phyloP scores from a whole-genome alignment of 2,329 filamentous ascomycete species.

The Diaporthe australafricana region DNA sequence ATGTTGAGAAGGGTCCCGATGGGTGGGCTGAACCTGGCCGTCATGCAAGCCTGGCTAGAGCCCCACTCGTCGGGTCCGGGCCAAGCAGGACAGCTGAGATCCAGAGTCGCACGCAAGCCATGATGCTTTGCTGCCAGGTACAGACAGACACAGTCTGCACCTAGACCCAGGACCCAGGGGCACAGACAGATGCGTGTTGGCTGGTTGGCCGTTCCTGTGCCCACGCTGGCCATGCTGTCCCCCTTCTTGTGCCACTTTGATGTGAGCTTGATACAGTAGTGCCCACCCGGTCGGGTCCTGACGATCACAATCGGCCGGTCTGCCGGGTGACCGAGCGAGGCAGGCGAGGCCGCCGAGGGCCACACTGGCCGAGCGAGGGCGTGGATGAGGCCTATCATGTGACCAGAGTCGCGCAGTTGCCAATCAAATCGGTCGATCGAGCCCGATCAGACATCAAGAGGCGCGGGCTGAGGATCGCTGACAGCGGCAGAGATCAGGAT shows the following conservation, averaged over 20 bases:
- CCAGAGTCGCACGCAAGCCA: conserved; percentile 8
- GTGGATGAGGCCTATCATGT: conserved; percentile 8
- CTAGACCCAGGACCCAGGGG: not conserved
- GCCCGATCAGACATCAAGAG: conserved; percentile 17
- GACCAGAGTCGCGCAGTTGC: not conserved
- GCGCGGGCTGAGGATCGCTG: conserved; percentile 30
- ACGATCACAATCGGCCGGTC: not conserved
- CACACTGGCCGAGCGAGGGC: not conserved
- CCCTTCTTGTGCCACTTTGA: not conserved
- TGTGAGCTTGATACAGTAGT: conserved; percentile 2
- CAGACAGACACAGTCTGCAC: not conserved
- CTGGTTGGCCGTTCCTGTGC: too few relatives aligned
- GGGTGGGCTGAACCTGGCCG: conserved; percentile 15
- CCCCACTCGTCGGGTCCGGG: not conserved
- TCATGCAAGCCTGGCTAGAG: not conserved
- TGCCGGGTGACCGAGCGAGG: too few relatives aligned
- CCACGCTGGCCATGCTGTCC: not conserved
- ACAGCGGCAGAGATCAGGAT: conserved; percentile 31
- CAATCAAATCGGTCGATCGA: conserved; percentile 33
- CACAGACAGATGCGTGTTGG: not conserved
- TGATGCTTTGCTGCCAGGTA: conserved; percentile 3
- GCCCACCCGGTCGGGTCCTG: not conserved
- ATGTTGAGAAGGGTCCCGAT: not conserved
- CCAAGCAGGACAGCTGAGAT: not conserved
- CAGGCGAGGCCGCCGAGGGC: too few relatives aligned